Percentiles rank a stretch among this genome's conserved stretches.
Evolutionary conservation across 1,284 basidiomycete species (phyloP).

Genomic region (Ceratobasidium sp.): DNA sequence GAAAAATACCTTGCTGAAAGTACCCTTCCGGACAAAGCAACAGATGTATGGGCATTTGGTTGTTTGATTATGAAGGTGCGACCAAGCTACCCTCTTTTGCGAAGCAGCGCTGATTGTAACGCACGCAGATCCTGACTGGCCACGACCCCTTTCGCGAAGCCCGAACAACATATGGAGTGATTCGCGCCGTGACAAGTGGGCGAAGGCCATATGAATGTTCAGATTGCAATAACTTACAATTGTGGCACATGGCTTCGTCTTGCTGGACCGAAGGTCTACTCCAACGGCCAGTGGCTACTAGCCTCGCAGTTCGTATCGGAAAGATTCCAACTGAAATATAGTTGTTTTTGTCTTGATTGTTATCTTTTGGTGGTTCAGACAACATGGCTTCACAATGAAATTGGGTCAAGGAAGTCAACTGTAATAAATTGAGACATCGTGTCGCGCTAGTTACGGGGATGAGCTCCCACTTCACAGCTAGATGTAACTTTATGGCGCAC

Average conservation of each 20-base stretch:
- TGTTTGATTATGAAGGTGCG: slow-evolving; percentile 18
- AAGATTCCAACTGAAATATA: neutral
- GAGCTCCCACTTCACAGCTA: neutral
- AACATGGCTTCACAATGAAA: no score
- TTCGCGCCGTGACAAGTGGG: slow-evolving; percentile 11
- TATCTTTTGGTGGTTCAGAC: no score
- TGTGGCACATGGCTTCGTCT: slow-evolving; percentile 21
- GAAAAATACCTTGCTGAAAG: slow-evolving; percentile 16
- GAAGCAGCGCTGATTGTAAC: neutral
- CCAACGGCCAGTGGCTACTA: slow-evolving; percentile 5
- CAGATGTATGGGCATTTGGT: slow-evolving; percentile 28
- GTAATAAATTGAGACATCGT: no score
- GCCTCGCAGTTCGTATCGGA: slow-evolving; percentile 4
- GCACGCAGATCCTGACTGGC: neutral
- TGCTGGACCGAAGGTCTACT: slow-evolving; percentile 28
- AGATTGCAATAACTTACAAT: slow-evolving; percentile 6
- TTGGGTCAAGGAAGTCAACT: no score
- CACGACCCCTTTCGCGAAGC: slow-evolving; percentile 19
- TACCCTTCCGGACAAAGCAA: slow-evolving; percentile 2
- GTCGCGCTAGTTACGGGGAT: no score
- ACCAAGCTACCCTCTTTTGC: neutral
- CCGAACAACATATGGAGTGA: slow-evolving; percentile 13
- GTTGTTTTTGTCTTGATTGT: no score
- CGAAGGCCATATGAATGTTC: slow-evolving; percentile 11
- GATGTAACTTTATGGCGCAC: neutral